Evolutionary conservation across 768 basidiomycete genomes (phyloP), one percentile per base, ranked within the genome.

Genomic region (Neoboletus brunneissimus): DNA sequence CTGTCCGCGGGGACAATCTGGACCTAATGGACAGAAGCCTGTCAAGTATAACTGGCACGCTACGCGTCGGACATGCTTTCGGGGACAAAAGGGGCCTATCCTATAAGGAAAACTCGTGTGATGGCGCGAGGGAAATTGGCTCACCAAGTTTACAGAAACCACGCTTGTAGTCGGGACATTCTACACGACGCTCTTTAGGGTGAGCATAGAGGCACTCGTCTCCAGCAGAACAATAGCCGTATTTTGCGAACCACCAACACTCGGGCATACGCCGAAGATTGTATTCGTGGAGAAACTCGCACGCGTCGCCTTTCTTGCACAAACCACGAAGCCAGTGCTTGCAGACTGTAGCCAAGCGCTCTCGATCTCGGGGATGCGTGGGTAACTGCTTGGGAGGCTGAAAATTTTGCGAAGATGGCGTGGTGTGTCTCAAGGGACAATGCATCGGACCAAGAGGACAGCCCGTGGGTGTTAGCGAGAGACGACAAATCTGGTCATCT

Each of bases 241-340:
- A 95, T 72, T 96, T 97, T 50, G 92, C 92, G 72, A 87, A 98
- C 94, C 94, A 98, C 88, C 94, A 97, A 67, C 97, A 98, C 71
- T 98, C 93, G 7, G 97, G 97, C 95, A 98, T 98, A 58, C 92
- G 88, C 56, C 97, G 78, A 49, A 99, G 81, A 71, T 98, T 97
- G 78, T 98, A 99, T 76, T 98, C 97, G 75, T 99, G 97, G 69
- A 98, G 81, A 73, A 98, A 99, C 76, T 98, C 97, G 76, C 97
- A 99, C 25, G 89, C 88, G 68, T 95, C 91, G 51, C 94, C 96
- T 73, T 98, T 98, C 77, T 98, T 98, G 75, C 97, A 98, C 18
- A 99, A 80, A 15, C 97, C 97, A 54, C 97, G 85, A 42, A 99
- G 83, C 90, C 96, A 98, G 75, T 98, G 97, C 75, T 98, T 98